Base-by-base conservation (phyloP, 495 filamentous ascomycete species). In the Neurospora africana region DNA sequence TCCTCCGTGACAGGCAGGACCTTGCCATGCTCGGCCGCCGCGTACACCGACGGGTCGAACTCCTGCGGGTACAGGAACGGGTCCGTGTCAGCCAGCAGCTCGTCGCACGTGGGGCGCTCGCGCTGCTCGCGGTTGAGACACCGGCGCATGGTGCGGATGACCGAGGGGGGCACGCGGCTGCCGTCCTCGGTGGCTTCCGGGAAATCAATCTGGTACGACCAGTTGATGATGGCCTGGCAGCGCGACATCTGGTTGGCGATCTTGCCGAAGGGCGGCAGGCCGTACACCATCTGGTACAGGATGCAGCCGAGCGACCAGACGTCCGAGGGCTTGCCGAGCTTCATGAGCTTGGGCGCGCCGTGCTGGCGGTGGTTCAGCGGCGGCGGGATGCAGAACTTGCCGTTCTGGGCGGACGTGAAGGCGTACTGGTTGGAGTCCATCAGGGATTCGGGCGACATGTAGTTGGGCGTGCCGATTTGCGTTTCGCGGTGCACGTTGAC, bases 261-360 rank as follows among this genome's bases (percentile, higher is more conserved):
- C 77, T 97, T 93, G 11, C 92, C 93, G 76, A 99, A 99, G 5
- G 95, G 95, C 9, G 93, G 92, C 38, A 90, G 87, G 58, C 95
- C 95, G 79, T 98, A 98, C 0, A 93, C 91, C 93, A 99, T 97
- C 81, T 98, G 95, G 81, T 96, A 98, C 33, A 99, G 82, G 70
- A 99, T 98, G 77, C 95, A 98, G 10, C 95, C 95, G 36, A 99
- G 81, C 81, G 90, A 94, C 95, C 95, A 99, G 11, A 99, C 91
- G 82, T 99, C 95, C 76, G 91, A 93, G 17, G 95, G 91, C 75
- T 98, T 98, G 23, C 96, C 96, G 21, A 99, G 85, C 80, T 97
- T 97, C 92, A 97, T 95, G 71, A 97, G 82, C 75, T 94, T 92
- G 3, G 90, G 89, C 27, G 80, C 76, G 40, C 87, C 86, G 37